Percentiles rank a stretch among this genome's conserved stretches.
Evolutionary conservation across 2,329 filamentous ascomycete species (phyloP).

Genomic region (Orbilia ellipsospora): DNA sequence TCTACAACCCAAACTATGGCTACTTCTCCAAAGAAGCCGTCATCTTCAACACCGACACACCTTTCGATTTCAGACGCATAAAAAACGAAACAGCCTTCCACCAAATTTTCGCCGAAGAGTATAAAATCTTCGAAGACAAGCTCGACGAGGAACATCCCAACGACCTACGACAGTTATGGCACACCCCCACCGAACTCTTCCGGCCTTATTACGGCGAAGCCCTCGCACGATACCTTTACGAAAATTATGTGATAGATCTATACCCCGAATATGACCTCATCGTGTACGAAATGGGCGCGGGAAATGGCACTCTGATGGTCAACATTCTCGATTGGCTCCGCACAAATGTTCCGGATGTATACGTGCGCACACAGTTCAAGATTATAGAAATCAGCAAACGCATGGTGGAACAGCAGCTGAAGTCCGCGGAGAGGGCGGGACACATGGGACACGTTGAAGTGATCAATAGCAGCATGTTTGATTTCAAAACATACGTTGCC

Average conservation of each 20-base stretch:
- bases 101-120: slow-evolving; percentile 77
- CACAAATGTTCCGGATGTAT: slow-evolving; percentile 87
- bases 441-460: slow-evolving; percentile 91
- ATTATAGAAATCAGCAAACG: slow-evolving; percentile 94
- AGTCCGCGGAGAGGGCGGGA: slow-evolving; percentile 75
- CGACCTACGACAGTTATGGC: slow-evolving; percentile 91
- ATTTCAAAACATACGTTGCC: slow-evolving; percentile 88
- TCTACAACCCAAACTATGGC: slow-evolving; percentile 94
- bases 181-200: slow-evolving; percentile 97
- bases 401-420: slow-evolving; percentile 81
- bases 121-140: slow-evolving; percentile 87
- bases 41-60: slow-evolving; percentile 91
- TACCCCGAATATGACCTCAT: slow-evolving; percentile 97
- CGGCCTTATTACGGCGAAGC: slow-evolving; percentile 96
- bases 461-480: slow-evolving; percentile 93
- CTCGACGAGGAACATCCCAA: slow-evolving; percentile 78
- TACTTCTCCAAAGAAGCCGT: slow-evolving; percentile 97
- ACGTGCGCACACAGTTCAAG: slow-evolving; percentile 90
- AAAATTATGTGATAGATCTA: slow-evolving; percentile 92
- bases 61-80: slow-evolving; percentile 86
- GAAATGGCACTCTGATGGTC: slow-evolving; percentile 96
- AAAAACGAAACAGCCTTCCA: slow-evolving; percentile 89
- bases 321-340: slow-evolving; percentile 98
- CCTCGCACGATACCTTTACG: slow-evolving; percentile 92
- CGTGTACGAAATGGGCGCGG: slow-evolving; percentile 98